Evolutionary conservation across 768 basidiomycete species (phyloP), one percentile per base, ranked within the genome.

Genomic region (Lyophyllum atratum): DNA sequence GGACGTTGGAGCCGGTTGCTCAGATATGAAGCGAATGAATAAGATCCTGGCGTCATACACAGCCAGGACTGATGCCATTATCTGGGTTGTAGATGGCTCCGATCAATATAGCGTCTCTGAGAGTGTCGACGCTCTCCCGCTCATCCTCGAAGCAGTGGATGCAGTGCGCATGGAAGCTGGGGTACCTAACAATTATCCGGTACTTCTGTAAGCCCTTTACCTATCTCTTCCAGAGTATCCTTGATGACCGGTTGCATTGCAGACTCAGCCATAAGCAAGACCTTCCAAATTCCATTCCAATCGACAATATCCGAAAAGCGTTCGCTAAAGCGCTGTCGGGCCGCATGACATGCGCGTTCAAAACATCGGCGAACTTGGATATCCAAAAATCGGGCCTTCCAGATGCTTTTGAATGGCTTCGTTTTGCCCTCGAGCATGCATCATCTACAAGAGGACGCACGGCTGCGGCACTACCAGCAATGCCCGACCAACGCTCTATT

Each of bases 231-330:
- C 22, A 26, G 7, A n/a, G 25, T 40, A 42, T n/a, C n/a, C 10
- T 25, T 54, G n/a, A 52, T 25, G 17, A 19, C n/a, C 22, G n/a
- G 7, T 40, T 2, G 7, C 29, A 43, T 37, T 28, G 10, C 53
- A 79, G 77, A 54, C 64, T 88, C 25, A 85, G 83, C 56, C 87
- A 85, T 69, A 88, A 88, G 70, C 80, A 82, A 64, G 86, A 89
- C 69, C 57, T 79, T 37, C 79, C 85, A 12, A 77, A 80, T 56
- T 74, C 78, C 31, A 73, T 82, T 66, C 71, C 78, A 29, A 67
- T 81, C 2, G 74, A 79, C 56, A 78, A 83, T 52, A 76, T 89
- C 15, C 68, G 72, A 8, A 62, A 67, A 29, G 56, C 56, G 1
- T 75, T 77, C 45, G 66, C 71, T 3, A 59, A 60, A 31, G 63